Conservation (phyloP, 1,284 basidiomycete species). For the Neonothopanus nambi region DNA sequence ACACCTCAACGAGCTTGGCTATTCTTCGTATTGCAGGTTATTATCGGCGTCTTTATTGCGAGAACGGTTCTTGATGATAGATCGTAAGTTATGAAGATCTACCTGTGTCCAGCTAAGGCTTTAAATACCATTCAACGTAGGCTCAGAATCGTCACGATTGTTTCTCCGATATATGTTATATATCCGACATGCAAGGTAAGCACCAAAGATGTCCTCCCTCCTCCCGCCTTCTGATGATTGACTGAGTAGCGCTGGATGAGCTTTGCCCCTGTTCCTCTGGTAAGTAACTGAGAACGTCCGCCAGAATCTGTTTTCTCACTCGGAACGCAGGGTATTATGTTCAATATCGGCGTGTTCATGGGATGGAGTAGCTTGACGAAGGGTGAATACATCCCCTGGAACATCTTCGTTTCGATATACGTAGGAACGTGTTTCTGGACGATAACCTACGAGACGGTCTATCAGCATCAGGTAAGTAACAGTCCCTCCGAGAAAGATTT, state of each 20-base stretch:
- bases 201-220: no score
- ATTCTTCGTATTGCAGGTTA: slow-evolving; percentile 28
- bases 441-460: slow-evolving; percentile 32
- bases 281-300: slow-evolving; percentile 9
- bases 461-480: slow-evolving; percentile 26
- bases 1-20: slow-evolving; percentile 29
- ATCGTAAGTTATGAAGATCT: slow-evolving; percentile 20
- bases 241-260: slow-evolving; percentile 34
- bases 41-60: slow-evolving; percentile 25
- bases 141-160: slow-evolving; percentile 25
- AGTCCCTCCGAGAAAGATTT: background rate
- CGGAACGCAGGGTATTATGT: slow-evolving; percentile 31
- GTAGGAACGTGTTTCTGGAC: slow-evolving; percentile 30
- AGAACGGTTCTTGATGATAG: slow-evolving; percentile 20
- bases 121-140: slow-evolving; percentile 17
- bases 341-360: slow-evolving; percentile 34
- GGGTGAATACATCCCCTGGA: slow-evolving; percentile 25
- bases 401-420: slow-evolving; percentile 25
- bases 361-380: slow-evolving; percentile 30
- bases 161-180: slow-evolving; percentile 31
- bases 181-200: slow-evolving; percentile 34
- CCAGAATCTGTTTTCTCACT: background rate
- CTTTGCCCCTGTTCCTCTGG: slow-evolving; percentile 32
- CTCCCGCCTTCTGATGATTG: no score
- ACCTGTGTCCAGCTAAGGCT: background rate